Evolutionary conservation across 176 grass and related monocot genomes (phyloP), one percentile per base, ranked within the genome.

Genomic region (Urochloa ruziziensis): DNA sequence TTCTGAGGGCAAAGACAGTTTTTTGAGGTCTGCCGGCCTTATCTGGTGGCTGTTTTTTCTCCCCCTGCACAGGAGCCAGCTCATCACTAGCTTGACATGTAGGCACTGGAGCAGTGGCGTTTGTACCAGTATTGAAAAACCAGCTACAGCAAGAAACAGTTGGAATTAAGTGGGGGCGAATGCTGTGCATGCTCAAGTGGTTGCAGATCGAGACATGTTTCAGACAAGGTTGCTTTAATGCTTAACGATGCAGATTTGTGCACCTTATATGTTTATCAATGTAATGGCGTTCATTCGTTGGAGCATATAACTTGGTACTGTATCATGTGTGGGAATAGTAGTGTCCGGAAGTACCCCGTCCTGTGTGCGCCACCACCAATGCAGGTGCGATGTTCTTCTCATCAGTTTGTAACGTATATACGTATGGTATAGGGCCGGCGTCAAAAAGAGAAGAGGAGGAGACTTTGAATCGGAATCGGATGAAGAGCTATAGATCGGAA

Each of bases 221-320:
- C 53, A 71, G 86, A 56, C 73, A 80, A 18, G 60, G 60, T 37
- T 75, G 24, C 14, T 85, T 85, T 56, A 89, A 80, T 89, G 76
- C 40, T 27, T 62, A 80, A 80, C 51, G 39, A 68, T 80, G 39
- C 23, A 66, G 77, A 80, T 80, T 68, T 68, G 67, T 42, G 60
- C 59, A 13, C 37, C 67, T 43, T 67, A 34, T n/a, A n/a, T n/a
- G n/a, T n/a, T n/a, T n/a, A 80, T 89, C 51, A 75, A 68, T 69
- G 74, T n/a, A n/a, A n/a, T n/a, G n/a, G n/a, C n/a, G 25, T 67
- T 48, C 23, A 9, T 51, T 21, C 18, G 53, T 61, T 37, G 37
- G 70, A 44, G 32, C 10, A 30, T 47, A 58, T 54, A 75, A 57
- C n/a, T 53, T 18, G 35, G 1, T 52, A 52, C 49, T 21, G 49